phyloP scores from a whole-genome alignment of 352 stramenopile genomes.

The Phytophthora capsici region DNA sequence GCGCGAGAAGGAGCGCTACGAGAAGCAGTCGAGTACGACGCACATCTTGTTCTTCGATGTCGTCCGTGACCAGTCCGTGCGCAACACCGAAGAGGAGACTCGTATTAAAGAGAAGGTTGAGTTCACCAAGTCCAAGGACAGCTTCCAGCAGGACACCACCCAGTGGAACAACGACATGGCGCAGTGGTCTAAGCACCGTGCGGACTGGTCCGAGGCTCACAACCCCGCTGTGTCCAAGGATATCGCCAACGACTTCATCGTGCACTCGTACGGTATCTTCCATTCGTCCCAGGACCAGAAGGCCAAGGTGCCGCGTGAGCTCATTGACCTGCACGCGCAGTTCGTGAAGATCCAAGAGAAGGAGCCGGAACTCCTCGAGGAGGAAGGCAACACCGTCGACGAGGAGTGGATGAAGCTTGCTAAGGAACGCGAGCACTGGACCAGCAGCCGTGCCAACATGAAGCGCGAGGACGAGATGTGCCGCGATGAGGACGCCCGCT shows the following conservation, averaged over 20 bases:
- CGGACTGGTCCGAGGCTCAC: slow-evolving; percentile 87
- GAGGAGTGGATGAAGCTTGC: slow-evolving; percentile 91
- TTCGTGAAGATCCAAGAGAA: slow-evolving; percentile 88
- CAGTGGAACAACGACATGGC: slow-evolving; percentile 92
- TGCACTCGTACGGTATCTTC: slow-evolving; percentile 88
- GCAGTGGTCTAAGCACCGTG: slow-evolving; percentile 86
- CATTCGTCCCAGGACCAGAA: slow-evolving; percentile 58
- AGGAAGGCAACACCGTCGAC: slow-evolving; percentile 83
- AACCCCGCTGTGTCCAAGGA: slow-evolving; percentile 89
- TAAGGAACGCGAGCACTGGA: slow-evolving; percentile 91
- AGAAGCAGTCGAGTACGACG: slow-evolving; percentile 74
- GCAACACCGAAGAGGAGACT: slow-evolving; percentile 81
- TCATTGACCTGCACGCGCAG: slow-evolving; percentile 75
- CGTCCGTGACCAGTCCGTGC: slow-evolving; percentile 70
- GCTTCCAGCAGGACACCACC: slow-evolving; percentile 87
- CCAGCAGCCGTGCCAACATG: slow-evolving; percentile 87
- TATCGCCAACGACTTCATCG: slow-evolving; percentile 89
- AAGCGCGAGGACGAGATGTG: slow-evolving; percentile 91
- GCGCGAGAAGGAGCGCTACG: slow-evolving; percentile 83
- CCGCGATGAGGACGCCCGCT: slow-evolving; percentile 81
- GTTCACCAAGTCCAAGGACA: slow-evolving; percentile 90
- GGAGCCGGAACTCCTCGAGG: slow-evolving; percentile 77
- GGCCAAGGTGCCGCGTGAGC: slow-evolving; percentile 70
- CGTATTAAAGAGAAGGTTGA: slow-evolving; percentile 89
- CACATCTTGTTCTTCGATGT: slow-evolving; percentile 90